Percentiles rank a stretch among this genome's conserved stretches.
phyloP scores from a whole-genome alignment of 768 basidiomycete genomes.

The Russula emetica region DNA sequence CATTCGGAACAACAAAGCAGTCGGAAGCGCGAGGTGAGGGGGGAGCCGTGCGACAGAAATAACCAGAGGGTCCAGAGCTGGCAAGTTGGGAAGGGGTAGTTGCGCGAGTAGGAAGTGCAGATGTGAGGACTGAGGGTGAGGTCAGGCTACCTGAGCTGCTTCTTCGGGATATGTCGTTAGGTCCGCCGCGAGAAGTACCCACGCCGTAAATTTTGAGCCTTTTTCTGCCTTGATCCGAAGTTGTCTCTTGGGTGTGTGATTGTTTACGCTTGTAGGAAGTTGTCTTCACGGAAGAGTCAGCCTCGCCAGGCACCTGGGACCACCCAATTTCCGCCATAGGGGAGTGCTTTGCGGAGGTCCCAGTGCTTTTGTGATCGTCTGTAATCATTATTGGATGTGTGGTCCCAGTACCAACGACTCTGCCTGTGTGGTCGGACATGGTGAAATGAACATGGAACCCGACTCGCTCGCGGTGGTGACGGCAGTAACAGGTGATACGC shows the following conservation, averaged over 20 bases:
- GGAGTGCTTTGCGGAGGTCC: slow-evolving; percentile 31
- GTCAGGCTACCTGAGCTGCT: slow-evolving; percentile 34
- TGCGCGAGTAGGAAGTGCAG: slow-evolving; percentile 33
- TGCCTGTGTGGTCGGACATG: slow-evolving; percentile 74
- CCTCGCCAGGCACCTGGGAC: slow-evolving; percentile 35
- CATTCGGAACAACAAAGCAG: slow-evolving; percentile 14
- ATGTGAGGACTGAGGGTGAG: slow-evolving; percentile 33
- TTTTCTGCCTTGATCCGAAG: slow-evolving; percentile 42
- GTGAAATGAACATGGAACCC: slow-evolving; percentile 91
- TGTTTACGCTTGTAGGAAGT: slow-evolving; percentile 46
- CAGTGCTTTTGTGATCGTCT: slow-evolving; percentile 92
- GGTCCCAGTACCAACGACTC: slow-evolving; percentile 73
- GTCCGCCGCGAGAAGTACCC: slow-evolving; percentile 39
- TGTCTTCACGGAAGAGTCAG: slow-evolving; percentile 6
- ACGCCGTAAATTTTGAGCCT: slow-evolving; percentile 69
- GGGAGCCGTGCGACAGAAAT: slow-evolving; percentile 25
- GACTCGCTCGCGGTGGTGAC: slow-evolving; percentile 95
- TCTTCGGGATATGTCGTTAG: slow-evolving; percentile 32
- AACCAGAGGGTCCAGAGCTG: slow-evolving; percentile 24
- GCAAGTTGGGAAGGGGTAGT: slow-evolving; percentile 33
- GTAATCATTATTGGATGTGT: slow-evolving; percentile 97
- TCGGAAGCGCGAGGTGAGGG: slow-evolving; percentile 23
- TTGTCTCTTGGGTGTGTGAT: slow-evolving; percentile 34
- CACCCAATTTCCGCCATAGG: slow-evolving; percentile 42
- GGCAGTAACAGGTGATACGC: slow-evolving; percentile 96